Base-by-base conservation (phyloP, 2,329 filamentous ascomycete genomes). In the Sclerotinia minor region DNA sequence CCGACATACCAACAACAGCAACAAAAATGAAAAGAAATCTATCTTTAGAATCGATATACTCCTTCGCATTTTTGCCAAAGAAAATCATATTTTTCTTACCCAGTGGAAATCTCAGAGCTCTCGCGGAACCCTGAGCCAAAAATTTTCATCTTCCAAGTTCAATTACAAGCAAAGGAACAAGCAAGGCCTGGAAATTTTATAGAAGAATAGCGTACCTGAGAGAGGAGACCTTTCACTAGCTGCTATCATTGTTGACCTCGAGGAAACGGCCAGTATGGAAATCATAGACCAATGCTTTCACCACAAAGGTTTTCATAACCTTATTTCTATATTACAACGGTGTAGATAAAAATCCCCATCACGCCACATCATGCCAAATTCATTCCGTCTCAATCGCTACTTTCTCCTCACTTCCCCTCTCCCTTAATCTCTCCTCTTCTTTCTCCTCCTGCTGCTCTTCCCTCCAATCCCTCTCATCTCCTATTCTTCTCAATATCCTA, bases 401-500 rank as follows among this genome's bases (percentile, higher is more conserved):
- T n/a, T 5, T 29, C 1, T 61, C 45, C 2, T 8, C 45, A 32
- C 32, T 21, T 38, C 49, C 29, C 45, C 4, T 50, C 45, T 50
- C 59, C 59, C 45, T 61, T 13, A 50, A 17, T 15, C 45, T 61
- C 21, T 50, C 59, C 11, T 38, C 38, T 38, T 50, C 53, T 19
- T 11, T 47, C 53, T 21, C 9, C 53, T 50, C 52, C 29, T 44
- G 47, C 38, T 47, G 38, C 41, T 44, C 52, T 17, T 58, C 50
- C 38, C 38, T 57, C 63, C 38, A 54, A 47, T 54, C n/a, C 41
- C 47, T 41, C 47, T 60, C 64, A 61, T 67, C 52, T 24, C 64
- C 68, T 54, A 74, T 65, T 69, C 71, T 74, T 66, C 54, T 73
- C 69, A 77, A 66, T 65, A 77, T 72, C 41, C 69, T 68, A 63